phyloP scores from a whole-genome alignment of 768 basidiomycete genomes.

The Arthromyces matolae region DNA sequence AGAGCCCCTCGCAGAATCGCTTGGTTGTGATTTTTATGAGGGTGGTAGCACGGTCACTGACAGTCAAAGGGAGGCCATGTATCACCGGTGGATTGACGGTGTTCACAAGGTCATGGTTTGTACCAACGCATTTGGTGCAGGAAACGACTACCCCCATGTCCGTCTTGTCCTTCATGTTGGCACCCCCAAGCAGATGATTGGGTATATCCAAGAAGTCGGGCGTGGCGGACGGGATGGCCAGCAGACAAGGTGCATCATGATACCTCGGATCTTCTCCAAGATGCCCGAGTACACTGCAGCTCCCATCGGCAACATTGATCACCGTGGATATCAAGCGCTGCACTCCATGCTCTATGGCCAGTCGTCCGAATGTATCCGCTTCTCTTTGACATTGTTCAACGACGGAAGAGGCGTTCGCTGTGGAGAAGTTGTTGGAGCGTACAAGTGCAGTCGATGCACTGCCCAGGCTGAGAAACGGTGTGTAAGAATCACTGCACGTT shows the following conservation, averaged over 20 bases:
- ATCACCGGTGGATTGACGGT: neutral
- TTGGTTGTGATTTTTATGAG: slow-evolving; percentile 1
- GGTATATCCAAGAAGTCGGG: neutral
- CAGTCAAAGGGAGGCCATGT: neutral
- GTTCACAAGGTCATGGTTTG: neutral
- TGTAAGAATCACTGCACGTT: no score
- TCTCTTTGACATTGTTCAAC: neutral
- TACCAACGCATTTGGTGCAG: slow-evolving; percentile 1
- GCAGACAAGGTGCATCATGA: neutral
- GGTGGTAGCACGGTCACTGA: neutral
- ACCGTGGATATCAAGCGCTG: neutral
- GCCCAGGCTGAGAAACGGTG: no score
- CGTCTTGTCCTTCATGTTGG: neutral
- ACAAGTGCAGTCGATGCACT: no score
- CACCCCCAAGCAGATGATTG: neutral
- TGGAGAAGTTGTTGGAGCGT: no score
- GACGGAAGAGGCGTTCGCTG: slow-evolving; percentile 6
- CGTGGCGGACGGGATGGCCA: neutral
- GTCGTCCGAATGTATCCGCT: neutral
- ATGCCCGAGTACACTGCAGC: neutral
- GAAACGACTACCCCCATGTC: neutral
- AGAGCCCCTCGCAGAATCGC: neutral
- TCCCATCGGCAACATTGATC: neutral
- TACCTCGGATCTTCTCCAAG: neutral
- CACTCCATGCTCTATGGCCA: neutral